phyloP scores from a whole-genome alignment of 768 basidiomycete species.

The Agrocybe pediades region DNA sequence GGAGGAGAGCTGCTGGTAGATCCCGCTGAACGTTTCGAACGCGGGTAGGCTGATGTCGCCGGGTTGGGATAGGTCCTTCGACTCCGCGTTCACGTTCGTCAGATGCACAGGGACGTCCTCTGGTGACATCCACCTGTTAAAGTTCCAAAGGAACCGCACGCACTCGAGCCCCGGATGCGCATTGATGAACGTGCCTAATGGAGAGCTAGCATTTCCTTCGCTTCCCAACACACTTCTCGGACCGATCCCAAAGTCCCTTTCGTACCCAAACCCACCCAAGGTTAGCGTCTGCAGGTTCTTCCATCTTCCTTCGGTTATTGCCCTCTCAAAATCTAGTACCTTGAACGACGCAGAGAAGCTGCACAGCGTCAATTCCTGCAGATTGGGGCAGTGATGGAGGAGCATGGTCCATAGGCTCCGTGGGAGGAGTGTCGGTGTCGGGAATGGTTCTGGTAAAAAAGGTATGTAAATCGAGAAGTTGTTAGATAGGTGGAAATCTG shows the following conservation, averaged over 20 bases:
- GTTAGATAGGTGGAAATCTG: background rate
- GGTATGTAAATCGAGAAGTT: background rate
- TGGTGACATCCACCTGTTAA: slow-evolving; percentile 51
- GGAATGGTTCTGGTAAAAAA: slow-evolving; percentile 36
- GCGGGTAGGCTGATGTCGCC: slow-evolving; percentile 22
- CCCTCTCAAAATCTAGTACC: slow-evolving; percentile 43
- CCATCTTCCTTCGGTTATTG: slow-evolving; percentile 41
- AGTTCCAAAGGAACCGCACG: slow-evolving; percentile 51
- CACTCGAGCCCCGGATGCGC: slow-evolving; percentile 39
- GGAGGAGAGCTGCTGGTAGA: slow-evolving; percentile 47
- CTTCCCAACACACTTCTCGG: slow-evolving; percentile 7
- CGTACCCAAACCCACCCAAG: slow-evolving; percentile 52
- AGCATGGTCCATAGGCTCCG: slow-evolving; percentile 50
- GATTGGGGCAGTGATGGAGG: slow-evolving; percentile 42
- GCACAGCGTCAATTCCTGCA: slow-evolving; percentile 51
- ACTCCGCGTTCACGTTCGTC: slow-evolving; percentile 2
- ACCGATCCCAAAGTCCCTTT: slow-evolving; percentile 43
- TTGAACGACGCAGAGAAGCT: slow-evolving; percentile 50
- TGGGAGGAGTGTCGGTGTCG: slow-evolving; percentile 39
- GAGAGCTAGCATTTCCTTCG: background rate
- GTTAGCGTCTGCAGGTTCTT: slow-evolving; percentile 43
- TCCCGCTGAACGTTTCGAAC: slow-evolving; percentile 45
- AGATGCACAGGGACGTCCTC: slow-evolving; percentile 35
- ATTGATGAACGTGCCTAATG: slow-evolving; percentile 39
- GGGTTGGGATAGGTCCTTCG: background rate